Evolutionary conservation across 345 rosid genomes (phyloP), one percentile per base, ranked within the genome.

Genomic region (Excoecaria agallocha): DNA sequence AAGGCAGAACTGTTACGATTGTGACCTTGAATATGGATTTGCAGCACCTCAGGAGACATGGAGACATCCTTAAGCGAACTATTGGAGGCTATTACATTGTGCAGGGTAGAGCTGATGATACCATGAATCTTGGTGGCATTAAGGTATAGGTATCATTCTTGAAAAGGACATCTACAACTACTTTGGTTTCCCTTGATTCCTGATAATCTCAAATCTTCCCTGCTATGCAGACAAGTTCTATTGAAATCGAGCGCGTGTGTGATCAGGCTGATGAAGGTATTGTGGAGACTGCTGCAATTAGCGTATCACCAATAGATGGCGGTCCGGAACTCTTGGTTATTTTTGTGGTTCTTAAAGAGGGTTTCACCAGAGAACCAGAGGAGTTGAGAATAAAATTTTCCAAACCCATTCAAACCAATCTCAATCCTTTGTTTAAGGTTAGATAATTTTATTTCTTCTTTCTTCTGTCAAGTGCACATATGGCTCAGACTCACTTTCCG

Each of bases 41-140:
- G 75, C 89, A 92, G 98, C 77, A 57, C 19, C 95, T 94, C 13
- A 89, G 98, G 84, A 88, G 98, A 74, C 98, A 94, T 37, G 98
- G 98, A 70, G 95, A 94, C 86, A 76, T 94, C 41, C 46, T 92
- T 49, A 83, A 86, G 83, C 85, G 88, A 82, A 91, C 93, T 1
- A 74, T 83, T 37, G 95, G 98, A 70, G 97, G 98, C 75, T 89
- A 85, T 76, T 86, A 66, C 24, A 9, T 77, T 56, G 95, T 92
- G 17, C 97, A 88, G 78, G 98, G 98, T 37, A 79, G 98, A 83
- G 94, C 97, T 69, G 96, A 94, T 83, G 98, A 92, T 82, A 94
- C 98, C 69, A 94, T 94, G 98, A 94, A 94, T 77, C 93, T 94
- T 68, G 97, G 98, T 66, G 98, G 98, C 69, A 94, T 92, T 72